phyloP scores from a whole-genome alignment of 2,329 filamentous ascomycete species.

The Epichloe typhina region DNA sequence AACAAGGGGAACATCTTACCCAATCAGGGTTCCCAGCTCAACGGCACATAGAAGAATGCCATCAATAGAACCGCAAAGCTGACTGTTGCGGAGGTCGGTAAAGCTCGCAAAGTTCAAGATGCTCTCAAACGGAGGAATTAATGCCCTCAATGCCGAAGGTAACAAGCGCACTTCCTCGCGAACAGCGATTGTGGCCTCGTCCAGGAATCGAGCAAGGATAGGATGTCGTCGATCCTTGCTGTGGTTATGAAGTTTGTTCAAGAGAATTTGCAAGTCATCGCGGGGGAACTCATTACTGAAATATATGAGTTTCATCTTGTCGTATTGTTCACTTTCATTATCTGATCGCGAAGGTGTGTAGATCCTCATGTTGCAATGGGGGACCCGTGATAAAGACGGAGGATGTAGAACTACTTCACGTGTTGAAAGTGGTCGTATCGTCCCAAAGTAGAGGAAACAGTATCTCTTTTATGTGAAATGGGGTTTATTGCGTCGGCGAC shows the following conservation, averaged over 20 bases:
- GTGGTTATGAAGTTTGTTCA: not conserved
- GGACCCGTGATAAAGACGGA: too few species aligned
- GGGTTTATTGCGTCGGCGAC: too few species aligned
- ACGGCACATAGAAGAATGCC: slow-evolving; percentile 24
- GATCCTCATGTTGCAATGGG: too few species aligned
- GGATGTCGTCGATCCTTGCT: not conserved
- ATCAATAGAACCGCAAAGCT: slow-evolving; percentile 30
- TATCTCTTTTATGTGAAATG: too few species aligned
- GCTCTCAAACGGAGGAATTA: slow-evolving; percentile 24
- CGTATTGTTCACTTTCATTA: too few species aligned
- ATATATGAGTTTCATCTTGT: too few species aligned
- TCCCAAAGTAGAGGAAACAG: too few species aligned
- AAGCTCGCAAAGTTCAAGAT: slow-evolving; percentile 21
- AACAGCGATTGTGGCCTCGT: not conserved
- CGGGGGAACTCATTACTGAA: slow-evolving; percentile 5
- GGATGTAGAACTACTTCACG: too few species aligned
- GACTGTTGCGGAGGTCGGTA: slow-evolving; percentile 23
- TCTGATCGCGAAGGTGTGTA: too few species aligned
- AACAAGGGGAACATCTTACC: too few species aligned
- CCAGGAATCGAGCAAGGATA: not conserved
- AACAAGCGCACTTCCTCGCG: not conserved
- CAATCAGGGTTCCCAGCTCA: slow-evolving; percentile 9
- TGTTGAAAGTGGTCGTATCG: too few species aligned
- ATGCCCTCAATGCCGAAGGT: slow-evolving; percentile 8
- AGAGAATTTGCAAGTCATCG: not conserved